Base-by-base conservation (phyloP, 441 rosid genomes). In the Erodium moschatum region DNA sequence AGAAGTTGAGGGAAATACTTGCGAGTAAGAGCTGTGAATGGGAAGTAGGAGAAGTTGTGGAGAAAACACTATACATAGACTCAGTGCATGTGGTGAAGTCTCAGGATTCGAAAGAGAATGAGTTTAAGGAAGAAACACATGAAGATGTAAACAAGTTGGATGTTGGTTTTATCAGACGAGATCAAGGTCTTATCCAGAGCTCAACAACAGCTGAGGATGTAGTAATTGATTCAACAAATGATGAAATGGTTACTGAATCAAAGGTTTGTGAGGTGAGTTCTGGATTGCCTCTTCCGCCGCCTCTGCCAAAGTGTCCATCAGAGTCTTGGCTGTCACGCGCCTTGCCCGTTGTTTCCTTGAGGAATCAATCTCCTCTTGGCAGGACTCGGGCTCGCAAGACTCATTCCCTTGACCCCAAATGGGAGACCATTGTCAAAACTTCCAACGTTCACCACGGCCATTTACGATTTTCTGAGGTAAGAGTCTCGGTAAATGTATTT, bases 281-380 rank as follows among this genome's bases (percentile, higher is more conserved):
- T 24, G 72, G 72, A 56, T 77, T 76, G 52, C 90, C 81, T 69
- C 79, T 79, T 54, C 85, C 92, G 54, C 91, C 82, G 50, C 91
- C 96, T 52, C 72, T 82, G 68, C 96, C 97, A 50, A 87, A 89
- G 72, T 84, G 94, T 72, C 98, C 98, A 1, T 82, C 98, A 11
- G 96, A 92, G 69, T 92, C 97, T 27, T 92, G 98, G 98, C 70
- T 92, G 65, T 81, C 67, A 74, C 86, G 89, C 44, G 81, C 96
- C 0, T 75, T 92, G 72, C 92, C 88, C 11, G 71, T 81, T n/a
- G 81, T 86, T 50, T 75, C 85, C 54, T 74, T 80, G 20, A 84
- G 78, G 77, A 85, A 76, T 50, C 73, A 74, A 74, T 79, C 84
- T 65, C 68, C 76, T 70, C 70, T 77, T 16, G 83, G 75, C 18